Evolutionary conservation across 148 eudicot species (phyloP).

Genomic region (Chenopodium quinoa): DNA sequence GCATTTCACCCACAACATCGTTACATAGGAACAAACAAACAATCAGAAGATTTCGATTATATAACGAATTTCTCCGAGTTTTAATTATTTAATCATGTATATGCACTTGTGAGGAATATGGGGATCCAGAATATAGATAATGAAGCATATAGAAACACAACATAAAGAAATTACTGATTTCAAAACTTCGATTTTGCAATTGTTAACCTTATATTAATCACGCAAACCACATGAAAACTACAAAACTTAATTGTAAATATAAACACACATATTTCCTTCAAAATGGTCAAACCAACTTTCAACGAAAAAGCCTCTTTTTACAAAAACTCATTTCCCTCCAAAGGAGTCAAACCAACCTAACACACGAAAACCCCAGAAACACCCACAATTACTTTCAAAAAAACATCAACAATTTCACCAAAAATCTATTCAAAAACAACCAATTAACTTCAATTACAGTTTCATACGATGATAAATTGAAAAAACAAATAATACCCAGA

Average conservation of each 20-base stretch:
- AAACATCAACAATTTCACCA: background rate
- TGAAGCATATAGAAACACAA: conserved; percentile 12
- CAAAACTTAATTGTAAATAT: conserved; percentile 1
- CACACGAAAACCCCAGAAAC: conserved; percentile 8
- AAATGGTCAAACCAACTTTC: conserved; percentile 23
- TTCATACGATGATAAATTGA: background rate
- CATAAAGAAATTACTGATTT: conserved; percentile 13
- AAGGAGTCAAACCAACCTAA: conserved; percentile 24
- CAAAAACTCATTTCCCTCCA: conserved; percentile 10
- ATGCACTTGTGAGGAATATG: background rate
- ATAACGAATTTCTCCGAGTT: background rate
- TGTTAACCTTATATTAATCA: conserved; percentile 29
- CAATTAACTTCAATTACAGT: background rate
- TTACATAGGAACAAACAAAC: background rate
- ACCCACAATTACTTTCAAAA: background rate
- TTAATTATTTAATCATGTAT: background rate
- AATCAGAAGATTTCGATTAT: background rate
- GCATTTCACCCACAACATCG: background rate
- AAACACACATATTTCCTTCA: background rate
- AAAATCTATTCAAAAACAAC: background rate
- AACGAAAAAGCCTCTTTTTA: background rate
- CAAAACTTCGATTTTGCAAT: conserved; percentile 10
- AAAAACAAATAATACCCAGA: conserved; percentile 4
- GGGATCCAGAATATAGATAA: background rate
- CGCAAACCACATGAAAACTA: conserved; percentile 8